Evolutionary conservation across 2,329 filamentous ascomycete species (phyloP).

Genomic region (Pseudogymnoascus sp.): DNA sequence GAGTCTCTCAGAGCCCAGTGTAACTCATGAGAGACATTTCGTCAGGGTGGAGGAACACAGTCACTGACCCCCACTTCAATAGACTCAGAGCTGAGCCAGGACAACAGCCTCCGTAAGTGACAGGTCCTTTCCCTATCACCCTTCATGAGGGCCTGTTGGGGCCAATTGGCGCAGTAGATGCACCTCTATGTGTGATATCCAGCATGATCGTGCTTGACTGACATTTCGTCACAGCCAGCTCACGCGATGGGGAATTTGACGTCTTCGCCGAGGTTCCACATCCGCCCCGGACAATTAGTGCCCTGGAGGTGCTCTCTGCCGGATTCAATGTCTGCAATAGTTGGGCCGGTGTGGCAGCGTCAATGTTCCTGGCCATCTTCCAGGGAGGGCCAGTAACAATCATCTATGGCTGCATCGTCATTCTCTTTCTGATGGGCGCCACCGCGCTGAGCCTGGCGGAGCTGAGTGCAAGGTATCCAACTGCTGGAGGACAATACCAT

Average conservation of each 20-base stretch:
- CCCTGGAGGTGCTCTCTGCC: not conserved
- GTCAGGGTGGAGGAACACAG: not conserved
- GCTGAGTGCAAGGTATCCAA: slow-evolving; percentile 5
- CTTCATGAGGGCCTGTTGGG: not conserved
- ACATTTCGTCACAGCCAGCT: not conserved
- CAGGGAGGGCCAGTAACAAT: not conserved
- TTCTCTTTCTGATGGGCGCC: not conserved
- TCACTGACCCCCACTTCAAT: not conserved
- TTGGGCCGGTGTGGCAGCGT: slow-evolving; percentile 3
- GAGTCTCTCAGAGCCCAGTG: not conserved
- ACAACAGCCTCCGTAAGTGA: not conserved
- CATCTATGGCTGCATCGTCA: slow-evolving; percentile 1
- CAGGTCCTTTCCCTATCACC: not conserved
- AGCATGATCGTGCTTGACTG: not conserved
- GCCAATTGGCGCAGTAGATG: not conserved
- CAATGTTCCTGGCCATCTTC: not conserved
- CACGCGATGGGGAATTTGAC: not conserved
- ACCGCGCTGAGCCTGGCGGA: not conserved
- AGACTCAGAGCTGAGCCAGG: slow-evolving; percentile 3
- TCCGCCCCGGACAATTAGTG: not conserved
- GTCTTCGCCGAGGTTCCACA: not conserved
- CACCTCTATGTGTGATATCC: not conserved
- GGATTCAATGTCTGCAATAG: slow-evolving; percentile 3
- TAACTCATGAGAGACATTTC: not conserved
- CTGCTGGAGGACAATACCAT: slow-evolving; percentile 48